These are phyloP conservation scores for Phialocephala sp. DNA, from an alignment of 2,329 filamentous ascomycete species.

Conservation along the genomic window DNA sequence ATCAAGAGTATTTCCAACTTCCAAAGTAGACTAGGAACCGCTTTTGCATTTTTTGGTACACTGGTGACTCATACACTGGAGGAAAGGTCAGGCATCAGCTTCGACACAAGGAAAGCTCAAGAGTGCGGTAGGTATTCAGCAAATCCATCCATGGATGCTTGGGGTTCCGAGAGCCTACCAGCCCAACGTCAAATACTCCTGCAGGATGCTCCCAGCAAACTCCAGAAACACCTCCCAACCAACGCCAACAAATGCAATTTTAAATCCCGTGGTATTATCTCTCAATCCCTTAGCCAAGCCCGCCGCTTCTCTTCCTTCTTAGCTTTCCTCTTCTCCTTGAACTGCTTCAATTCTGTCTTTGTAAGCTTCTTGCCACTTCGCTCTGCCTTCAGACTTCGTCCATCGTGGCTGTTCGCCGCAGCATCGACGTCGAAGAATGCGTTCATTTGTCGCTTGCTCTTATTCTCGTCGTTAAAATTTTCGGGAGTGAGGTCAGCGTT, in stretches of 20 bases:
- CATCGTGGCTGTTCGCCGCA: slow-evolving; percentile 88
- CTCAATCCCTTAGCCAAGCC: slow-evolving; percentile 86
- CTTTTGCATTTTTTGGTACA: neutral
- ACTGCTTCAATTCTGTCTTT: slow-evolving; percentile 87
- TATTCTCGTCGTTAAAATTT: slow-evolving; percentile 84
- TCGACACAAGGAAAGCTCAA: neutral
- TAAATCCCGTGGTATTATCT: neutral
- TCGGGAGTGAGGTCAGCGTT: slow-evolving; percentile 69
- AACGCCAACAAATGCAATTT: slow-evolving; percentile 2
- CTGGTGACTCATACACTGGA: neutral
- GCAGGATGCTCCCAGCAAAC: slow-evolving; percentile 3
- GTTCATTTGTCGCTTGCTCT: slow-evolving; percentile 86
- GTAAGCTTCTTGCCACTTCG: slow-evolving; percentile 81
- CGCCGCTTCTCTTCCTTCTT: slow-evolving; percentile 94
- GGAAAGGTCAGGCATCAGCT: neutral
- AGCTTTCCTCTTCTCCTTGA: slow-evolving; percentile 86
- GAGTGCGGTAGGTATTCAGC: neutral
- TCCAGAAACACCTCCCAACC: neutral
- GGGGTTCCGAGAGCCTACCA: neutral
- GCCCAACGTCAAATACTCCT: neutral
- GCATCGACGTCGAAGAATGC: slow-evolving; percentile 96
- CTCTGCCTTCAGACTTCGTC: slow-evolving; percentile 89
- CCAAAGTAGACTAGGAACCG: neutral
- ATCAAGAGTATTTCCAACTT: too few species aligned
- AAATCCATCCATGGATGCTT: neutral